phyloP scores from a whole-genome alignment of 306 rosid species.

The Prinsepia uniflora region DNA sequence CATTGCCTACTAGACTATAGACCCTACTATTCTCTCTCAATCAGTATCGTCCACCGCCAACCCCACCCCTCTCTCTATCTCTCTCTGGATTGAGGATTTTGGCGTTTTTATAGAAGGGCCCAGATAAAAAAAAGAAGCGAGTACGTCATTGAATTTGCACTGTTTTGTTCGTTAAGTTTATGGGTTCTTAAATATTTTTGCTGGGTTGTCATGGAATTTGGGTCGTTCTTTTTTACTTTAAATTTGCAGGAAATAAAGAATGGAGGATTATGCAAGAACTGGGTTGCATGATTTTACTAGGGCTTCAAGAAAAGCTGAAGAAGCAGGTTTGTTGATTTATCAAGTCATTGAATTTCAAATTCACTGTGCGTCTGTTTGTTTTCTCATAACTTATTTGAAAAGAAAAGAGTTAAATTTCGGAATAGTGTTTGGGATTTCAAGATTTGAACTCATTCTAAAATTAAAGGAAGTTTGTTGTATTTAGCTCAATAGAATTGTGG shows the following conservation, averaged over 20 bases:
- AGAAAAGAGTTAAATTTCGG: not conserved
- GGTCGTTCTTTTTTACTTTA: conserved; percentile 1
- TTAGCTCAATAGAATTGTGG: conserved; percentile 1
- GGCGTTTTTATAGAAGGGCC: conserved; percentile 15
- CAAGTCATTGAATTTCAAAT: not conserved
- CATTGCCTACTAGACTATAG: not conserved
- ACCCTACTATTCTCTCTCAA: not conserved
- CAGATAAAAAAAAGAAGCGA: conserved; percentile 8
- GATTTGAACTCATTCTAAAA: not conserved
- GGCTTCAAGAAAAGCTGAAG: conserved; percentile 96
- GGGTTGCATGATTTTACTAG: conserved; percentile 57
- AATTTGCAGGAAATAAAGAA: conserved; percentile 18
- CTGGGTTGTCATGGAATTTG: conserved; percentile 15
- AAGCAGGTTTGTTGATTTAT: conserved; percentile 55
- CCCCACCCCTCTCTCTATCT: not conserved
- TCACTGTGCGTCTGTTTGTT: not conserved
- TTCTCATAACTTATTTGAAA: not conserved
- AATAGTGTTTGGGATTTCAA: not conserved
- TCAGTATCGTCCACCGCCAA: not conserved
- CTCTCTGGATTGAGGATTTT: conserved; percentile 9
- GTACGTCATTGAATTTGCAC: conserved; percentile 17
- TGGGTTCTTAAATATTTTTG: conserved; percentile 4
- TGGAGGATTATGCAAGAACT: conserved; percentile 49
- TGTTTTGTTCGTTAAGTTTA: not conserved
- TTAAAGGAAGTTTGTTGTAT: not conserved